Evolutionary conservation across 768 basidiomycete species (phyloP).

Genomic region (Pleurotus giganteus): DNA sequence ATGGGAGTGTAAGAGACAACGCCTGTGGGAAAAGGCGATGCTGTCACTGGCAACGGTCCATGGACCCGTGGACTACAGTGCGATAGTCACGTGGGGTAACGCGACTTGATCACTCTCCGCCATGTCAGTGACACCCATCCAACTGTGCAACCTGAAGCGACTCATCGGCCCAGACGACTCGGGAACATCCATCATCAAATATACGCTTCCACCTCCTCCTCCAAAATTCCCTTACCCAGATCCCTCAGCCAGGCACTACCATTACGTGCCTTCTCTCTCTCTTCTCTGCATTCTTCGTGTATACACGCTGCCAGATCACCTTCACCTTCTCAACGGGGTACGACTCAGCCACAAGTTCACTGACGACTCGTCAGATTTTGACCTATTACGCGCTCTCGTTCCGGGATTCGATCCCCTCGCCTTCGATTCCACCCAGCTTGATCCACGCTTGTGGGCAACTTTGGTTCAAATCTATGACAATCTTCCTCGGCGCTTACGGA

Average conservation of each 20-base stretch:
- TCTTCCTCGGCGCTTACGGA: conserved; percentile 43
- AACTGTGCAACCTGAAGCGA: conserved; percentile 10
- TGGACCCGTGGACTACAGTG: too few relatives aligned
- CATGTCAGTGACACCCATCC: conserved; percentile 5
- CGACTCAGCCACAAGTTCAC: conserved; percentile 36
- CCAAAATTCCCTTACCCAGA: conserved; percentile 22
- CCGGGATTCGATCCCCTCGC: conserved; percentile 21
- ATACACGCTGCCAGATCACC: conserved; percentile 40
- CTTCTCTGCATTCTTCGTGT: conserved; percentile 50
- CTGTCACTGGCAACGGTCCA: conserved; percentile 1
- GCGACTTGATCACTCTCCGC: background rate
- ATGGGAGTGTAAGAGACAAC: background rate
- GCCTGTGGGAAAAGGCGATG: conserved; percentile 6
- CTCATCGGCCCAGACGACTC: conserved; percentile 19
- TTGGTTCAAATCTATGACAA: conserved; percentile 57
- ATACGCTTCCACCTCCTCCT: conserved; percentile 18
- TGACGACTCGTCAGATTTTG: conserved; percentile 17
- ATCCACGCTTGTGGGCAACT: conserved; percentile 63
- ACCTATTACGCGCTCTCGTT: conserved; percentile 40
- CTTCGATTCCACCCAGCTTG: conserved; percentile 27
- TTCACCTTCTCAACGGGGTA: conserved; percentile 29
- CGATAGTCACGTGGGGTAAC: background rate
- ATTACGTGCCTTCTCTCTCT: conserved; percentile 48
- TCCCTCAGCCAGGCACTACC: background rate
- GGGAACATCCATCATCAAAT: conserved; percentile 16